Evolutionary conservation across 2,329 filamentous ascomycete genomes (phyloP).

Genomic region (Chaetothyriales sp.): DNA sequence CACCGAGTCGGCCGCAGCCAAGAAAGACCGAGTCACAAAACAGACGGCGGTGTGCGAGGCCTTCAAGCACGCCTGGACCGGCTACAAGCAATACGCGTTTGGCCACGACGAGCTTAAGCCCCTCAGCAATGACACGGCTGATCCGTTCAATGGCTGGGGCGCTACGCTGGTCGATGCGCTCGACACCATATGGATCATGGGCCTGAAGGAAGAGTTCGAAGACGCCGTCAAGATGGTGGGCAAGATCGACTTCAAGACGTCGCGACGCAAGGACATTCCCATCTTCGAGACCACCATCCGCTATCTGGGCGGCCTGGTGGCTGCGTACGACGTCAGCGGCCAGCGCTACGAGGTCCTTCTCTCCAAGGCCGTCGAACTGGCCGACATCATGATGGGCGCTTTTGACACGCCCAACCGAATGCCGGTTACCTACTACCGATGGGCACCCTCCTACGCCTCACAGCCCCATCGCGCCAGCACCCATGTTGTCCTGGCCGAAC

Average conservation of each 20-base stretch:
- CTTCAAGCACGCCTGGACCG: constrained; percentile 64
- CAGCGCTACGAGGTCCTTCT: constrained; percentile 46
- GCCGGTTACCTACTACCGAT: constrained; percentile 68
- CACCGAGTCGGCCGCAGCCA: constrained; percentile 46
- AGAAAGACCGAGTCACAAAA: constrained; percentile 48
- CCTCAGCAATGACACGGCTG: constrained; percentile 48
- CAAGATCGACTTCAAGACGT: constrained; percentile 70
- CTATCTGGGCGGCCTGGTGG: constrained; percentile 72
- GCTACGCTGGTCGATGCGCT: constrained; percentile 71
- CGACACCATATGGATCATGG: constrained; percentile 81
- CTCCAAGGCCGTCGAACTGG: constrained; percentile 64
- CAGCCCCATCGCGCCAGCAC: constrained; percentile 47
- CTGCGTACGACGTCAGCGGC: constrained; percentile 73
- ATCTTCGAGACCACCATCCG: constrained; percentile 86
- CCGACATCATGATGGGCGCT: constrained; percentile 62
- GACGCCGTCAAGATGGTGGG: constrained; percentile 55
- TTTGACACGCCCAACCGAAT: constrained; percentile 92
- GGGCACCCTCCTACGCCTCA: constrained; percentile 51
- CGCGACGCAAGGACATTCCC: constrained; percentile 54
- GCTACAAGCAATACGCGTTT: constrained; percentile 68
- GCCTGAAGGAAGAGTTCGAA: constrained; percentile 60
- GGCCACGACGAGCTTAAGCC: constrained; percentile 75
- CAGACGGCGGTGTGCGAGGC: constrained; percentile 55
- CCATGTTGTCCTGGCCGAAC: constrained; percentile 47
- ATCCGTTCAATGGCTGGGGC: constrained; percentile 86